phyloP scores from a whole-genome alignment of 2,329 filamentous ascomycete species.

The Cadophora malorum region DNA sequence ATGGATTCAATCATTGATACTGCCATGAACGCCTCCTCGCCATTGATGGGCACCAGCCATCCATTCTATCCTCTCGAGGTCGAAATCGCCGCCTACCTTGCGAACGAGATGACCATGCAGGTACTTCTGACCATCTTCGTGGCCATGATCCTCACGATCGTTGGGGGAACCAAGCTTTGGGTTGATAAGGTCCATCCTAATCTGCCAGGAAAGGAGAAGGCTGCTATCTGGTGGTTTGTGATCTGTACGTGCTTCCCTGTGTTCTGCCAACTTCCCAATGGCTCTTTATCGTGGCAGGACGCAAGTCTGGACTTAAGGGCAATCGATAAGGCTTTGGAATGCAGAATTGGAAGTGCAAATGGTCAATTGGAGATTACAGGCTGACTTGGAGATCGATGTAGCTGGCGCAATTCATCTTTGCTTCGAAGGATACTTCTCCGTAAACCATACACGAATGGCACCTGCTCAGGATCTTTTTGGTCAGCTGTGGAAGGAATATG shows the following conservation, averaged over 20 bases:
- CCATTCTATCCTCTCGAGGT: conserved; percentile 75
- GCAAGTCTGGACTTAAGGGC: background rate
- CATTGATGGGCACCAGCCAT: conserved; percentile 51
- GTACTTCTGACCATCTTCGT: conserved; percentile 66
- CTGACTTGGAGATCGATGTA: conserved; percentile 23
- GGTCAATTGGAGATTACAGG: conserved; percentile 49
- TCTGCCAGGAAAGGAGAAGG: conserved; percentile 60
- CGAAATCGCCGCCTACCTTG: conserved; percentile 65
- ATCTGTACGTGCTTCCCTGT: conserved; percentile 65
- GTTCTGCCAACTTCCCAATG: background rate
- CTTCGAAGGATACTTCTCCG: conserved; percentile 53
- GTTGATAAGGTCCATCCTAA: conserved; percentile 59
- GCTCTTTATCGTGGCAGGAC: conserved; percentile 1
- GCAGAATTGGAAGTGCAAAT: conserved; percentile 32
- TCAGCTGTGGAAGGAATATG: conserved; percentile 65
- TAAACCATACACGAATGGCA: conserved; percentile 52
- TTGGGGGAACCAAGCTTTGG: conserved; percentile 61
- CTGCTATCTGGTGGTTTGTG: conserved; percentile 76
- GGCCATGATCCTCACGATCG: conserved; percentile 60
- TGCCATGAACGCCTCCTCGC: conserved; percentile 33
- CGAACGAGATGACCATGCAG: conserved; percentile 67
- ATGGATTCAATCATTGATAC: conserved; percentile 32
- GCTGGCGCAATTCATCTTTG: conserved; percentile 45
- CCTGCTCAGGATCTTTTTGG: conserved; percentile 53
- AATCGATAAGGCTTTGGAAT: background rate